Percentiles rank a stretch among this genome's conserved stretches.
Evolutionary conservation across 306 rosid genomes (phyloP).

Genomic region (Ormosia emarginata): DNA sequence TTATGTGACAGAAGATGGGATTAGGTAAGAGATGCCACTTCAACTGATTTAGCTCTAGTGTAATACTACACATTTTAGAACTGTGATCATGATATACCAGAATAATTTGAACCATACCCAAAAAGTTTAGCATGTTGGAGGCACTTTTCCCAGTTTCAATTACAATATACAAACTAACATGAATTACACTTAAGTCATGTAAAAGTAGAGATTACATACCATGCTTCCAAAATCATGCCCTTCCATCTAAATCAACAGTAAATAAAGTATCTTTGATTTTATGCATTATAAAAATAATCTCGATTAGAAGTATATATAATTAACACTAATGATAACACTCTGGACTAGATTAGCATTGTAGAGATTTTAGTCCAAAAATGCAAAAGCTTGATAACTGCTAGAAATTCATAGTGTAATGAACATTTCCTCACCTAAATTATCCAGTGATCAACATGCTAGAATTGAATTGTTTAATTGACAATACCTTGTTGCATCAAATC

Average conservation of each 20-base stretch:
- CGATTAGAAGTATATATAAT: not conserved
- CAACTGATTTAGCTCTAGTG: not conserved
- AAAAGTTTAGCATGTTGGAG: not conserved
- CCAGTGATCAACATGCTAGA: not conserved
- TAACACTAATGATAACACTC: not conserved
- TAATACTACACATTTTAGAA: not conserved
- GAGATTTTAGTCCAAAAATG: not conserved
- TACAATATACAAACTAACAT: not conserved
- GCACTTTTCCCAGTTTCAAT: not conserved
- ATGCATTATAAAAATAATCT: not conserved
- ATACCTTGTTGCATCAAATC: constrained; percentile 98
- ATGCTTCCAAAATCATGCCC: constrained; percentile 1
- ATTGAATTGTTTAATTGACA: constrained; percentile 13
- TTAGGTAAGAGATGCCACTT: not conserved
- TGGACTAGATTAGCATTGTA: not conserved
- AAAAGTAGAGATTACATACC: not conserved
- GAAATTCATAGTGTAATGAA: not conserved
- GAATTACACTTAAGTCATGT: not conserved
- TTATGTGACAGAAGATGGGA: not conserved
- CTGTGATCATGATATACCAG: not conserved
- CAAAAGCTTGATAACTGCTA: not conserved
- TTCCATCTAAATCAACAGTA: constrained; percentile 1
- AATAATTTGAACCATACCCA: not conserved
- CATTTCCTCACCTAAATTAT: not conserved
- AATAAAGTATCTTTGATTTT: not conserved